Percentiles rank a stretch among this genome's conserved stretches.
These are phyloP conservation scores for Arthrobotrys sinensis DNA, from an alignment of 2,329 filamentous ascomycete species.

Conservation along the genomic window DNA sequence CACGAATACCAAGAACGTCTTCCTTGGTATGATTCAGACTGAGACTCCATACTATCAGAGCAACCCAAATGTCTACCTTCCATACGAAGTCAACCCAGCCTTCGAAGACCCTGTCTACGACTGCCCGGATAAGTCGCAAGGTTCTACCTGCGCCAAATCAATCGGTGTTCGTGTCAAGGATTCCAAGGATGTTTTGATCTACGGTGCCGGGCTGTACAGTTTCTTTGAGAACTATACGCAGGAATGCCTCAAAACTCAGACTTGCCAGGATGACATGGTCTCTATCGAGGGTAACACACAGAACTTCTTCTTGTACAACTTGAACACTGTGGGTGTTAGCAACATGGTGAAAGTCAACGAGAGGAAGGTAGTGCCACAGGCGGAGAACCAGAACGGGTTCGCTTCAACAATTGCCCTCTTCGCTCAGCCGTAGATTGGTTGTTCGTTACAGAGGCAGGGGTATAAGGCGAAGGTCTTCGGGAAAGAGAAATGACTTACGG, in stretches of 20 bases:
- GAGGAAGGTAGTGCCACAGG: slow-evolving; percentile 41
- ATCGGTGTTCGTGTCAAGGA: slow-evolving; percentile 77
- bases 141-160: slow-evolving; percentile 71
- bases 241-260: slow-evolving; percentile 61
- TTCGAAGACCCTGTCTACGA: slow-evolving; percentile 57
- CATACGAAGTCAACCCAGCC: slow-evolving; percentile 66
- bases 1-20: slow-evolving; percentile 70
- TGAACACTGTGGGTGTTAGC: slow-evolving; percentile 69
- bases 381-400: slow-evolving; percentile 58
- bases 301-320: slow-evolving; percentile 68
- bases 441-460: slow-evolving; percentile 44
- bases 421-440: slow-evolving; percentile 54
- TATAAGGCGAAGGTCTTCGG: slow-evolving; percentile 8
- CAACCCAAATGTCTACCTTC: slow-evolving; percentile 70
- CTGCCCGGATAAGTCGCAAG: slow-evolving; percentile 60
- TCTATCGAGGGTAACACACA: slow-evolving; percentile 65
- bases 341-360: slow-evolving; percentile 54
- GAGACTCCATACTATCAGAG: slow-evolving; percentile 72
- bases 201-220: slow-evolving; percentile 78
- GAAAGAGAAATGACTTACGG: background rate
- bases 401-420: slow-evolving; percentile 58
- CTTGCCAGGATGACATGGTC: slow-evolving; percentile 63
- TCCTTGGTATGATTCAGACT: slow-evolving; percentile 71
- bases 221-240: slow-evolving; percentile 77
- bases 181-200: slow-evolving; percentile 73